Base-by-base conservation (phyloP, 176 grass and related monocot species). In the Typha latifolia region DNA sequence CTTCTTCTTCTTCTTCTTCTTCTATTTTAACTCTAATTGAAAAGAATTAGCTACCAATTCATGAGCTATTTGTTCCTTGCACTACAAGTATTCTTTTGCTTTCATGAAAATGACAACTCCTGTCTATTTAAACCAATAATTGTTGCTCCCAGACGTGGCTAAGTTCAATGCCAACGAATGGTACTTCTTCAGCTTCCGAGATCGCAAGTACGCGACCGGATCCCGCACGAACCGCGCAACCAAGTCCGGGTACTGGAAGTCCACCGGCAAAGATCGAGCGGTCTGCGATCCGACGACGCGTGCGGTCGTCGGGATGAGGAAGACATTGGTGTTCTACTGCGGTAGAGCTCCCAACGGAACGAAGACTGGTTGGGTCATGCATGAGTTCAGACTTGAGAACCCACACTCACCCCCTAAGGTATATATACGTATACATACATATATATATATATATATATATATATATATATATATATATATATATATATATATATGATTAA, bases 171-270 rank as follows among this genome's bases (percentile, higher is more conserved):
- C 31, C 63, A 47, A 43, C 15, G 63, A 65, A 15, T 65, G 63
- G 63, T 65, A 65, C 15, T 65, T 65, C 63, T 65, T 65, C 31
- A 65, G 63, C 63, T 65, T 65, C 14, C 27, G 63, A 13, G 63
- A 65, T 32, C 63, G 63, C 63, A 65, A 65, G 63, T 65, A 65
- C n/a, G 32, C 63, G 14, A 65, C 63, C 2, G 63, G 63, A 16
- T 65, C 63, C 1, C 63, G 63, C 63, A 65, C 63, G 27, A 65
- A 65, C 16, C 63, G 63, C 1, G 63, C 63, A 43, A 65, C 63
- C 29, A 65, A 65, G 14, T 37, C 63, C 2, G 63, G 63, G n/a
- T 65, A 65, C n/a, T 65, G 63, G 63, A 65, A 65, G 32, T 24
- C 63, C 31, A 65, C 63, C 1, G 63, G 63, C 10, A 65, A 65